Percentiles rank a stretch among this genome's conserved stretches.
Evolutionary conservation across 2,329 filamentous ascomycete genomes (phyloP).

Genomic region (Botrytis elliptica): DNA sequence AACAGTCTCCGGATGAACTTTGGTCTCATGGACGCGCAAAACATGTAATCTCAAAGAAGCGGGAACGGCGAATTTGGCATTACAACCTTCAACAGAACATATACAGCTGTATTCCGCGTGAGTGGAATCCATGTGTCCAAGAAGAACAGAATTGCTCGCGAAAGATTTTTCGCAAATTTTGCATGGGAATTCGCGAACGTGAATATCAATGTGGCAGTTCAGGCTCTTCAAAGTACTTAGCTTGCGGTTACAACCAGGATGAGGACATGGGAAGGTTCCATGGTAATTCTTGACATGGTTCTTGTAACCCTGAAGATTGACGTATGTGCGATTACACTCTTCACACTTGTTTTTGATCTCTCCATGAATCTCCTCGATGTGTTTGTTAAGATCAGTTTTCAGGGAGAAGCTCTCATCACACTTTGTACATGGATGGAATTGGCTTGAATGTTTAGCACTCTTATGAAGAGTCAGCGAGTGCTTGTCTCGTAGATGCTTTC

Average conservation of each 20-base stretch:
- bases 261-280: neutral
- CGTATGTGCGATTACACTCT: neutral
- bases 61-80: accelerated
- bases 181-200: neutral
- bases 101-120: neutral
- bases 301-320: accelerated
- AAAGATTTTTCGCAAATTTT: neutral
- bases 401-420: neutral
- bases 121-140: neutral
- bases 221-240: neutral
- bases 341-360: neutral
- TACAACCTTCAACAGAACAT: neutral
- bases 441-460: neutral
- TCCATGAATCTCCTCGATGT: neutral
- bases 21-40: accelerated
- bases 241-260: neutral
- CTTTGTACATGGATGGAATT: neutral
- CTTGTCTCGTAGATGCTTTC: neutral
- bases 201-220: neutral
- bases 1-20: neutral
- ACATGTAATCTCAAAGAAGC: accelerated
- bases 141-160: accelerated
- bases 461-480: neutral
- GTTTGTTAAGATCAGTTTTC: neutral
- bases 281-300: neutral